A percentile compares a stretch with the other conserved stretches of the same genome.
Conservation (phyloP, 2,329 filamentous ascomycete genomes). For the Colletotrichum sp. region DNA sequence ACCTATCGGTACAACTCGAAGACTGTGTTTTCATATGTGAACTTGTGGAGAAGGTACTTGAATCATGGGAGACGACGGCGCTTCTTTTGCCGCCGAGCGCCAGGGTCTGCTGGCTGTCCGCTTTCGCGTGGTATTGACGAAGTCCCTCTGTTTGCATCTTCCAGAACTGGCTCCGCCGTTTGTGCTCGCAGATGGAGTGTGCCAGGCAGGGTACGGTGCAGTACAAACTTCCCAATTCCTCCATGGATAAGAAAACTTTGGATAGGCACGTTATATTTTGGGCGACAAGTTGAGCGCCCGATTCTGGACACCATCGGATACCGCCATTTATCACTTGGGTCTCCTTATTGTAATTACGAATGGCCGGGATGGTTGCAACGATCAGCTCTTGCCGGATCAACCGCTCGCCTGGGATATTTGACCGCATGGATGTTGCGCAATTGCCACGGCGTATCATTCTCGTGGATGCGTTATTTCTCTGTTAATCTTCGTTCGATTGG, state of each 20-base stretch:
- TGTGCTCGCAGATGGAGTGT: not conserved
- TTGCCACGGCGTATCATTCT: rapidly evolving
- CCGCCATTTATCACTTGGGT: not conserved
- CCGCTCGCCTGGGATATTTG: not conserved
- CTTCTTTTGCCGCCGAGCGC: too few relatives aligned
- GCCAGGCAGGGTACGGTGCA: not conserved
- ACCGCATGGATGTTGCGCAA: not conserved
- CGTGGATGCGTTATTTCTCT: rapidly evolving
- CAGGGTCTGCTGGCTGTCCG: not conserved
- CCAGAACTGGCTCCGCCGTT: not conserved
- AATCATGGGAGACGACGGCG: not conserved
- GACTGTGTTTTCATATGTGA: not conserved
- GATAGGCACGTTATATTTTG: not conserved
- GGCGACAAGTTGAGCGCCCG: not conserved
- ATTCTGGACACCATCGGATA: not conserved
- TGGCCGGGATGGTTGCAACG: not conserved
- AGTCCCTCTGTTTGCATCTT: not conserved
- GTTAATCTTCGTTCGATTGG: not conserved
- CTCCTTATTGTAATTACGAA: not conserved
- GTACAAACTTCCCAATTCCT: rapidly evolving
- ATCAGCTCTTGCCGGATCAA: not conserved
- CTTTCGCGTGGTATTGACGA: not conserved
- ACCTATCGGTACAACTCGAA: not conserved
- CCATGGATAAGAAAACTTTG: not conserved
- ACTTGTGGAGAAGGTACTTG: not conserved